A percentile compares a stretch with the other conserved stretches of the same genome.
These are phyloP conservation scores for Urostyla sp. DNA, from an alignment of 73 alveolate genomes.

Conservation along the genomic window DNA sequence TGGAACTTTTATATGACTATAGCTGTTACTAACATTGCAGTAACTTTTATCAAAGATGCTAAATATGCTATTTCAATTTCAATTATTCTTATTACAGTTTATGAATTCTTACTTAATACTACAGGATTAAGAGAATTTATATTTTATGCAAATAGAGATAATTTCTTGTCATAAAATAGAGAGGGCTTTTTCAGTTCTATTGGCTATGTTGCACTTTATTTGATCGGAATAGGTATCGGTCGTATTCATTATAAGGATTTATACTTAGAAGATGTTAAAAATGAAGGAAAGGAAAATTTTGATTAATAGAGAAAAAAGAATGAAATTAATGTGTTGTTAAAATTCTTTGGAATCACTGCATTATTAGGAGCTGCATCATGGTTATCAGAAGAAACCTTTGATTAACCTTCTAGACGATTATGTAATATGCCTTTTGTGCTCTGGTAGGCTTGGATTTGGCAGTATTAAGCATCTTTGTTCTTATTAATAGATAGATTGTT, in stretches of 20 bases:
- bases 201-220: conserved; percentile 64
- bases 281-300: background rate
- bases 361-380: background rate
- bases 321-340: conserved; percentile 2
- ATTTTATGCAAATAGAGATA: conserved; percentile 67
- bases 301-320: conserved; percentile 13
- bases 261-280: background rate
- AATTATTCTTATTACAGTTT: conserved; percentile 24
- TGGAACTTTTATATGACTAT: conserved; percentile 76
- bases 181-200: conserved; percentile 76
- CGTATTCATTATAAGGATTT: background rate
- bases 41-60: conserved; percentile 24
- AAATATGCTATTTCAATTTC: conserved; percentile 27
- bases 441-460: conserved; percentile 37
- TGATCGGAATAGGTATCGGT: conserved; percentile 62
- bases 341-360: conserved; percentile 2
- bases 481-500: conserved; percentile 31
- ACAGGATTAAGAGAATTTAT: conserved; percentile 60
- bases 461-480: background rate
- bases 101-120: conserved; percentile 27
- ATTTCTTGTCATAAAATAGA: conserved; percentile 66
- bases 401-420: conserved; percentile 29
- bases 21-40: conserved; percentile 31
- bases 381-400: conserved; percentile 20
- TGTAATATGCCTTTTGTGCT: conserved; percentile 47